phyloP scores from a whole-genome alignment of 2,329 filamentous ascomycete species.

The Tolypocladium amazonense region DNA sequence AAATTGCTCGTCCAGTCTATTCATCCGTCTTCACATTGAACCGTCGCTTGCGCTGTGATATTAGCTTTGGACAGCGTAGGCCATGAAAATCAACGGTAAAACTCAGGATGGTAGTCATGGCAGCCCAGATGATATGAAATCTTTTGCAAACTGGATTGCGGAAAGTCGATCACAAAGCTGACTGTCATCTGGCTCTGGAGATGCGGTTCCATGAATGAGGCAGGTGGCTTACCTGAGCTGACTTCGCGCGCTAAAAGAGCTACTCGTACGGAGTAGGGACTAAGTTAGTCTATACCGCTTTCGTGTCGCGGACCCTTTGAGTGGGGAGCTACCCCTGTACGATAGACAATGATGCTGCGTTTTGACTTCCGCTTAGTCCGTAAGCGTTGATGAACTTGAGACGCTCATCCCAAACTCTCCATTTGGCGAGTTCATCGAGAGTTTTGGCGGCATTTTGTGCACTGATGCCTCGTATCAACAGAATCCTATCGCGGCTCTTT shows the following conservation, averaged over 20 bases:
- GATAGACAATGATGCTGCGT: background rate
- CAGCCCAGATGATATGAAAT: background rate
- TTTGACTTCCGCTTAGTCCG: background rate
- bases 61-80: background rate
- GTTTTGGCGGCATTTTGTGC: background rate
- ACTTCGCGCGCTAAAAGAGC: background rate
- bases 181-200: background rate
- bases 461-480: background rate
- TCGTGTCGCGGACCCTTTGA: background rate
- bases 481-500: background rate
- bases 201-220: background rate
- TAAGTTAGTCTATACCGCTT: too few relatives aligned
- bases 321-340: background rate
- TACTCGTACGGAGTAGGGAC: too few relatives aligned
- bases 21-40: background rate
- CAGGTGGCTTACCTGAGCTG: background rate
- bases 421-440: background rate
- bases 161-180: background rate
- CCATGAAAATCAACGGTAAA: background rate
- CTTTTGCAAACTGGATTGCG: background rate
- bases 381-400: background rate
- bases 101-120: background rate
- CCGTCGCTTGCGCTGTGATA: background rate
- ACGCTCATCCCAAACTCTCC: background rate
- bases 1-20: too few relatives aligned